phyloP scores from a whole-genome alignment of 495 filamentous ascomycete genomes.

The Penicillium crystallinum region DNA sequence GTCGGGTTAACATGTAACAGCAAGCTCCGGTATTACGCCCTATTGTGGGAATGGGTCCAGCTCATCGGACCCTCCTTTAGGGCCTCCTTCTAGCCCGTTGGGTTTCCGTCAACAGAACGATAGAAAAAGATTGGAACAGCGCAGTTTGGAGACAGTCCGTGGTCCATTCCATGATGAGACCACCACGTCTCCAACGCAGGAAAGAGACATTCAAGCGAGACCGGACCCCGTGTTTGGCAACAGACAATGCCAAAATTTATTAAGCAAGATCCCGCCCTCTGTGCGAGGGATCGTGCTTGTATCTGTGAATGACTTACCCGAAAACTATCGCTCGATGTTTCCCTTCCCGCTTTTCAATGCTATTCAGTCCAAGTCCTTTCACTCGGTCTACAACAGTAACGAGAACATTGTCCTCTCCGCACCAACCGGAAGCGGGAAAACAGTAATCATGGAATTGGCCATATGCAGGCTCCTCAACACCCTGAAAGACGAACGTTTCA shows the following conservation, averaged over 20 bases:
- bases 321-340: conserved; percentile 72
- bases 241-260: conserved; percentile 6
- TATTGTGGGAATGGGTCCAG: conserved; percentile 23
- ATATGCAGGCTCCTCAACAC: conserved; percentile 72
- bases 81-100: conserved; percentile 29
- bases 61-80: conserved; percentile 21
- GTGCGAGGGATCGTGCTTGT: conserved; percentile 70
- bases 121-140: not conserved
- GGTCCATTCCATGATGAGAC: not conserved
- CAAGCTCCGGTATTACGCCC: conserved; percentile 19
- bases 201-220: not conserved
- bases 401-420: conserved; percentile 87
- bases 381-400: conserved; percentile 61
- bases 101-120: conserved; percentile 15
- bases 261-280: conserved; percentile 28
- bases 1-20: conserved; percentile 13
- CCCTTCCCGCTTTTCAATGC: conserved; percentile 83
- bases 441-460: conserved; percentile 82
- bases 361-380: conserved; percentile 85
- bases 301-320: conserved; percentile 66
- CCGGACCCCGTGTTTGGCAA: no score
- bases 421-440: conserved; percentile 94
- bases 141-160: not conserved
- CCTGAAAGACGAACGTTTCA: conserved; percentile 65
- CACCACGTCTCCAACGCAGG: not conserved